Percentiles rank a stretch among this genome's conserved stretches.
Conservation (phyloP, 805 yeast genomes). For the Ogataea pignaliae region DNA sequence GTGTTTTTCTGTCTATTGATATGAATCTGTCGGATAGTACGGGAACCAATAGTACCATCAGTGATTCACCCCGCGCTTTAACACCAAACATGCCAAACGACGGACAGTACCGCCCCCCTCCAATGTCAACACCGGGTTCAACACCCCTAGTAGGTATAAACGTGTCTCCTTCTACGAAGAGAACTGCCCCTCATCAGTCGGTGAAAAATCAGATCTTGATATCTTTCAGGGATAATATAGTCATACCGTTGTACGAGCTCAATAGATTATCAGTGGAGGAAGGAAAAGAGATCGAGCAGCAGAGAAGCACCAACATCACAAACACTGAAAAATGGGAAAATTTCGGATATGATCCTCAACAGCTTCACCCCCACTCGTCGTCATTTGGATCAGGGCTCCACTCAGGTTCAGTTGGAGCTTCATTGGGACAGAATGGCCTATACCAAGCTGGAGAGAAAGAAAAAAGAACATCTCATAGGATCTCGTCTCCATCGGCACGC, state of each 20-base stretch:
- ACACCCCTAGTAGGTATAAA: background rate
- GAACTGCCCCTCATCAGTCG: slow-evolving; percentile 8
- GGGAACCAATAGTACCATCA: no score
- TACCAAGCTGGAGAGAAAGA: no score
- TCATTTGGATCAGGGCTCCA: no score
- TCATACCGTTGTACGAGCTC: slow-evolving; percentile 48
- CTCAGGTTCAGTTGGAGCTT: no score
- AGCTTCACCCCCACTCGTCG: no score
- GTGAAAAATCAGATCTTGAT: slow-evolving; percentile 38
- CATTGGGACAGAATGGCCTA: no score
- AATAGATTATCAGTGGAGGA: slow-evolving; percentile 26
- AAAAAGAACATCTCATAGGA: no score
- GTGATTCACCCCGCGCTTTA: no score
- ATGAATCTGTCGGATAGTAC: slow-evolving; percentile 20
- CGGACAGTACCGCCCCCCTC: background rate
- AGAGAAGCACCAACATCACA: background rate
- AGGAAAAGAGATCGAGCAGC: slow-evolving; percentile 11
- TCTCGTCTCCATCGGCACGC: no score
- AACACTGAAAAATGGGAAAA: background rate
- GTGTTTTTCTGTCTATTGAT: slow-evolving; percentile 58
- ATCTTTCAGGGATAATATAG: slow-evolving; percentile 49
- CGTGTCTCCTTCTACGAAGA: background rate
- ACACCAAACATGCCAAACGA: no score
- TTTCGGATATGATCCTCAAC: background rate
- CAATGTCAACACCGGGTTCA: background rate